A percentile compares a stretch with the other conserved stretches of the same genome.
These are phyloP conservation scores for Ceratobasidium sp. DNA, from an alignment of 1,284 basidiomycete genomes.

Conservation along the genomic window DNA sequence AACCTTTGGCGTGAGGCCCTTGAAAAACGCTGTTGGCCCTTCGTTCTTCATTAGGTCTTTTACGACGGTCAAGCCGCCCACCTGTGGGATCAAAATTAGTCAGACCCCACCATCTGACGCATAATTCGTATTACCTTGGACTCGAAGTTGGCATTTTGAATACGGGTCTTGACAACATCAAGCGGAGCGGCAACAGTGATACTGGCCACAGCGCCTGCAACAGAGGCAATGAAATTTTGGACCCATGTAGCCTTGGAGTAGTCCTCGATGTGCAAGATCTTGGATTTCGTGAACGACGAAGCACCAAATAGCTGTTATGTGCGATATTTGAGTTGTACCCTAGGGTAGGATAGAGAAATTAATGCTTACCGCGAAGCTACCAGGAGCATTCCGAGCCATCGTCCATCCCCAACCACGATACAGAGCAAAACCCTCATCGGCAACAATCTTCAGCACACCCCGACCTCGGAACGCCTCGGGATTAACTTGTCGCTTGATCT, in stretches of 20 bases:
- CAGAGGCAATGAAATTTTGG: slow-evolving; percentile 95
- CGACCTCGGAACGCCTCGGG: slow-evolving; percentile 95
- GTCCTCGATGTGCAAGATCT: slow-evolving; percentile 88
- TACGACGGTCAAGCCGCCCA: slow-evolving; percentile 88
- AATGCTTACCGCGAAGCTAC: slow-evolving; percentile 86
- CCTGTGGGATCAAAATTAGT: slow-evolving; percentile 17
- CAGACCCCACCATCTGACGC: neutral
- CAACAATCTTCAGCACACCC: slow-evolving; percentile 88
- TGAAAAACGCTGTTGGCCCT: slow-evolving; percentile 91
- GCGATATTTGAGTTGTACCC: neutral
- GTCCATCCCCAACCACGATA: slow-evolving; percentile 99
- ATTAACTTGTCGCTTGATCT: slow-evolving; percentile 99
- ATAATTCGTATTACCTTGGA: slow-evolving; percentile 68
- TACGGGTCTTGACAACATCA: slow-evolving; percentile 96
- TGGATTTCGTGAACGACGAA: slow-evolving; percentile 94
- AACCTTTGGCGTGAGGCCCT: slow-evolving; percentile 95
- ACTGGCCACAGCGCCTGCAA: slow-evolving; percentile 93
- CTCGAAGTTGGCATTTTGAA: slow-evolving; percentile 99
- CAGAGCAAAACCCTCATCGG: slow-evolving; percentile 91
- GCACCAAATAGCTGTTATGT: slow-evolving; percentile 88
- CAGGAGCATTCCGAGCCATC: slow-evolving; percentile 96
- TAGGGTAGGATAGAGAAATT: neutral
- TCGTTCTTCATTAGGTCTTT: slow-evolving; percentile 91
- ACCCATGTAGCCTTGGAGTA: slow-evolving; percentile 94
- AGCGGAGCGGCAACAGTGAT: slow-evolving; percentile 97